A percentile compares a stretch with the other conserved stretches of the same genome.
These are phyloP conservation scores for Phytophthora hybrid DNA, from an alignment of 352 stramenopile species.

Conservation along the genomic window DNA sequence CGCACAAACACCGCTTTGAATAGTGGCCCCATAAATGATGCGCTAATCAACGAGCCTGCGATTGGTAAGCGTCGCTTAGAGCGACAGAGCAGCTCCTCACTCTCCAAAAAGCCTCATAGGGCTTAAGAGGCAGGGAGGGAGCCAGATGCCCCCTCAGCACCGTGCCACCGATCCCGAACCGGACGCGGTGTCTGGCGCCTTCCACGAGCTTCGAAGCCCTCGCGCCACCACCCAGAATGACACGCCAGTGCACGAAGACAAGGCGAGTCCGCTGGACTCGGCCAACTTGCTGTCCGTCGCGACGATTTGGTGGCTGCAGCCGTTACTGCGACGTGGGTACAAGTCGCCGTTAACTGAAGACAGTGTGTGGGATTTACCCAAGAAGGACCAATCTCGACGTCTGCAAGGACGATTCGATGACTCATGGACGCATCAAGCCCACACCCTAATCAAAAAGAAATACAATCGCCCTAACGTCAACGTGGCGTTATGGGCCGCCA, in stretches of 20 bases:
- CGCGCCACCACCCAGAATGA: background rate
- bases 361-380: conserved; percentile 53
- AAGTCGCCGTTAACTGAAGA: conserved; percentile 43
- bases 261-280: conserved; percentile 47
- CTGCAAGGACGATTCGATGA: conserved; percentile 57
- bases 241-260: background rate
- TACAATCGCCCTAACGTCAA: conserved; percentile 44
- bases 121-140: background rate
- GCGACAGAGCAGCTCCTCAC: background rate
- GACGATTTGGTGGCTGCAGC: conserved; percentile 66
- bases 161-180: background rate
- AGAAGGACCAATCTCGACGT: conserved; percentile 47
- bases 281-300: conserved; percentile 53
- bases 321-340: conserved; percentile 48
- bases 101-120: background rate
- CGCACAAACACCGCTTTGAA: background rate
- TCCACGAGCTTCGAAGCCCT: conserved; percentile 22
- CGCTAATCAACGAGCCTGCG: no score
- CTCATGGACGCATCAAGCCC: conserved; percentile 41
- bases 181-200: background rate
- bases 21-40: background rate
- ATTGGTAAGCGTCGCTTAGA: no score
- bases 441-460: background rate
- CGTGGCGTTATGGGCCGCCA: conserved; percentile 57
- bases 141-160: background rate